Evolutionary conservation across 768 basidiomycete species (phyloP).

Genomic region (Pseudohyphozyma bogoriensis): DNA sequence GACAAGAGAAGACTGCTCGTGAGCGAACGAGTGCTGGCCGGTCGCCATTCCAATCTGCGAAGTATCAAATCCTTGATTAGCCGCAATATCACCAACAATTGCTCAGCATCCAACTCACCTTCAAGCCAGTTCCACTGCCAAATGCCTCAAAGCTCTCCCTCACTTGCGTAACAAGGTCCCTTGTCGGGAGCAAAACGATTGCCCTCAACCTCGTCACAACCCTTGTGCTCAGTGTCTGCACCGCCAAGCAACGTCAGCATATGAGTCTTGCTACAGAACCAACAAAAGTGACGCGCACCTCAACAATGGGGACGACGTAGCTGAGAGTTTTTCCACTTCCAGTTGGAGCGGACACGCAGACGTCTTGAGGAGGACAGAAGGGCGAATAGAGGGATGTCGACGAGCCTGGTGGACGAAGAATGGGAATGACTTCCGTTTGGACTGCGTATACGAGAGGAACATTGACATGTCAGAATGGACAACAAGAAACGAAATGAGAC

Average conservation of each 20-base stretch:
- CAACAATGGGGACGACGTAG: constrained; percentile 87
- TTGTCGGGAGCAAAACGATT: constrained; percentile 79
- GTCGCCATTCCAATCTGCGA: constrained; percentile 63
- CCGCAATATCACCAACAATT: not conserved
- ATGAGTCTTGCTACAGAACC: not conserved
- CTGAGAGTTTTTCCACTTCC: constrained; percentile 96
- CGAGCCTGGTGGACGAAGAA: constrained; percentile 50
- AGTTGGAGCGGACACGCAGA: constrained; percentile 92
- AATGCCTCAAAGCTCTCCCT: constrained; percentile 80
- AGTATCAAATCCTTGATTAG: not conserved
- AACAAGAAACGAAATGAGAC: constrained; percentile 8
- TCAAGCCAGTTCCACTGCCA: constrained; percentile 73
- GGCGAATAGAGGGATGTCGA: constrained; percentile 54
- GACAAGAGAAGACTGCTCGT: constrained; percentile 76
- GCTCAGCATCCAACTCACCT: constrained; percentile 45
- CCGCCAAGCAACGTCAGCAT: not conserved
- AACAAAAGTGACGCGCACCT: constrained; percentile 46
- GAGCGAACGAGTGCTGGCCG: constrained; percentile 86
- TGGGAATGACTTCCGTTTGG: constrained; percentile 76
- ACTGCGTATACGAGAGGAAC: constrained; percentile 50
- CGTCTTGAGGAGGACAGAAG: constrained; percentile 58
- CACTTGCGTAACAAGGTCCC: constrained; percentile 86
- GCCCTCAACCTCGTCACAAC: constrained; percentile 77
- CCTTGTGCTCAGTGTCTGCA: constrained; percentile 58
- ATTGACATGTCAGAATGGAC: constrained; percentile 1